Base-by-base conservation (phyloP, 768 basidiomycete genomes). In the Rhizopogon sp. region DNA sequence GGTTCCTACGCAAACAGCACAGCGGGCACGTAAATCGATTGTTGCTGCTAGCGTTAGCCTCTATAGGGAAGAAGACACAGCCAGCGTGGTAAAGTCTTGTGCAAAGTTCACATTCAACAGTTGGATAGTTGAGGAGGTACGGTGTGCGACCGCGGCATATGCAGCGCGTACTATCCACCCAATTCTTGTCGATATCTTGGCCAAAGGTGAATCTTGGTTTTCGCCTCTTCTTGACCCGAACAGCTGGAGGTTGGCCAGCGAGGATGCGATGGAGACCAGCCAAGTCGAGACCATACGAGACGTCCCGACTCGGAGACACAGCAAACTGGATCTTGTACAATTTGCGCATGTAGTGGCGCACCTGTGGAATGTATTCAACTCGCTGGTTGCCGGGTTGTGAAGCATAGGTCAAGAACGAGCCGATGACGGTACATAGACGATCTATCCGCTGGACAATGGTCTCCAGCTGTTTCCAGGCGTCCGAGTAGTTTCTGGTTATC, bases 301-400 rank as follows among this genome's bases (percentile, higher is more conserved):
- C 80, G 46, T 90, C 89, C 1, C 84, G 86, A 56, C 82, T 88
- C 2, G 89, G 87, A 0, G 88, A 88, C 9, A 93, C 86, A n/a
- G 87, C 85, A 64, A 93, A 92, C 70, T 92, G 90, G 51, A 93
- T 88, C 72, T 85, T 87, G 76, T 85, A 93, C 14, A 93, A 73
- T 72, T 93, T 93, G 60, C 90, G 85, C 89, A 93, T 91, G 67
- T 87, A 93, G 67, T 93, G 91, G 33, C 90, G 83, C 11, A 92
- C 89, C 67, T 91, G 90, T 14, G 85, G 80, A 40, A 93, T 84
- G 62, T 85, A 87, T 53, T 89, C 87, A 3, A 77, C 72, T n/a
- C 83, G 81, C 64, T 90, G 90, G 56, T 91, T 87, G 37, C 77
- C 77, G 33, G 81, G 76, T 61, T 83, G 80, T 1, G 84, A 82